Evolutionary conservation across 352 stramenopile genomes (phyloP), one percentile per base, ranked within the genome.

Genomic region (Peronospora farinosa): DNA sequence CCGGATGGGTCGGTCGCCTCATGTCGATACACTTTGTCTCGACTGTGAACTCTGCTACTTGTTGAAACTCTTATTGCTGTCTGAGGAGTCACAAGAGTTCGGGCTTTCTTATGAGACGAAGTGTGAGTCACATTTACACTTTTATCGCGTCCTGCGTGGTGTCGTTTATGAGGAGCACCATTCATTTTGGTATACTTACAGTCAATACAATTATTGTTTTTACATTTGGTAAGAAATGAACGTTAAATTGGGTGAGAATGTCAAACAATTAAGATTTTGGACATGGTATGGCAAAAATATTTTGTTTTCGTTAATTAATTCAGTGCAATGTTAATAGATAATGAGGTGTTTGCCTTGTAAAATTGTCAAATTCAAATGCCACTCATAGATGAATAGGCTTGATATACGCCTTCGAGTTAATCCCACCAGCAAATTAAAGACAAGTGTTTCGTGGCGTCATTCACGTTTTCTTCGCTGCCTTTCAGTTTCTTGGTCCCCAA

Each of bases 161-260:
- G 47, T 39, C 67, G 63, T 71, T 84, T 84, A 64, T 67, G 69
- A 73, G 64, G 66, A 72, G 79, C 65, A 72, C 74, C 51, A 47
- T 63, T 67, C 59, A 67, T 67, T n/a, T n/a, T 35, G 12, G 15
- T 38, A 27, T 27, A 27, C 23, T 27, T 27, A 21, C 21, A 32
- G 10, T 47, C 28, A 12, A 13, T 38, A 17, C 6, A 32, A 31
- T 17, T 16, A 9, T 39, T 59, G 3, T 23, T 33, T 40, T 43
- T n/a, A 32, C 0, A 12, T 11, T 32, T 12, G 7, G 28, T 11
- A 12, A 32, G 28, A 32, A 32, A 32, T 1, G 12, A 3, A 32
- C 5, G 7, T 43, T 54, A 39, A 56, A 60, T 45, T 27, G 23
- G 23, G 23, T 27, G 3, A 27, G 23, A 27, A 27, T 4, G 23